phyloP scores from a whole-genome alignment of 257 asterid species.

The Solanum lycopersicoides region DNA sequence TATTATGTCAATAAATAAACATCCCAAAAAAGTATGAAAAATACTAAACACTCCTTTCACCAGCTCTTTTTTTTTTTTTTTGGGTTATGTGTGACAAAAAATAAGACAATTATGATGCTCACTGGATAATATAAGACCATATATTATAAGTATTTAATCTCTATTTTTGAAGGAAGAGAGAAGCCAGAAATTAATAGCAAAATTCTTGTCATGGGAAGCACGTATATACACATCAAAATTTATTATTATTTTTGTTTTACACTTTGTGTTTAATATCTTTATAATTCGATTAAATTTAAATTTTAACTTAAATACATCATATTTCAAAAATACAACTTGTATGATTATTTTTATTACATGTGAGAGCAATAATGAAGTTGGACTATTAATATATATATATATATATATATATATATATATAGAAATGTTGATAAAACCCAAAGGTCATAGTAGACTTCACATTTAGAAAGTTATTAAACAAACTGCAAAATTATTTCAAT shows the following conservation, averaged over 20 bases:
- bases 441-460: not conserved
- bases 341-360: not conserved
- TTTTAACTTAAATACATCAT: not conserved
- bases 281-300: too few species aligned
- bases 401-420: not conserved
- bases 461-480: not conserved
- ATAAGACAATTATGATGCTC: not conserved
- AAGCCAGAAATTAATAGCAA: too few species aligned
- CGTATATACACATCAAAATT: not conserved
- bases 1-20: too few species aligned
- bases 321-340: not conserved
- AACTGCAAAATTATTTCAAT: not conserved
- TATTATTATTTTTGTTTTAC: too few species aligned
- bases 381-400: not conserved
- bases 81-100: too few species aligned
- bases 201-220: not conserved
- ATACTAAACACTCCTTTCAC: too few species aligned
- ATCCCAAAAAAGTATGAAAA: too few species aligned
- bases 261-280: not conserved
- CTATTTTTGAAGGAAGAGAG: too few species aligned
- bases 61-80: too few species aligned
- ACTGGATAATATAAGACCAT: too few species aligned
- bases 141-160: too few species aligned
- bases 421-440: not conserved
- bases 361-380: not conserved